phyloP scores from a whole-genome alignment of 2,329 filamentous ascomycete species.

The Verticillium isaacii region DNA sequence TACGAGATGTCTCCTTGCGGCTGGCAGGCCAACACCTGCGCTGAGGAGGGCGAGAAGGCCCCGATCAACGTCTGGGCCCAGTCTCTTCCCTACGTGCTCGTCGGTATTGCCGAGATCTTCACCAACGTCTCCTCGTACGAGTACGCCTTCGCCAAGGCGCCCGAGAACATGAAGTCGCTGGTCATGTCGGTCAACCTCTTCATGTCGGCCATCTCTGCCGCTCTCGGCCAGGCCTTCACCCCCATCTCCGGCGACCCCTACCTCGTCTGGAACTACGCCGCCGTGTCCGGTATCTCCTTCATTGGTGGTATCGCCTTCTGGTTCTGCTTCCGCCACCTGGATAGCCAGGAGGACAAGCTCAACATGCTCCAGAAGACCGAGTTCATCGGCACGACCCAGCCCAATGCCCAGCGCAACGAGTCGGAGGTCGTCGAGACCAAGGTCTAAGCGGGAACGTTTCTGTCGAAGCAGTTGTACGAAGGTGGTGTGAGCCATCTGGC shows the following conservation, averaged over 20 bases:
- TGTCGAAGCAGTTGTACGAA: not conserved
- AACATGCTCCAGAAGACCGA: constrained; percentile 54
- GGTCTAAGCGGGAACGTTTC: not conserved
- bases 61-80: constrained; percentile 63
- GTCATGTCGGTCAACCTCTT: constrained; percentile 66
- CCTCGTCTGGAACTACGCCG: constrained; percentile 67
- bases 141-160: constrained; percentile 74
- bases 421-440: not conserved
- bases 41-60: constrained; percentile 23
- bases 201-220: constrained; percentile 65
- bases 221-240: constrained; percentile 65
- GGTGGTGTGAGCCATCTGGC: not conserved
- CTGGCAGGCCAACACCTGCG: constrained; percentile 46
- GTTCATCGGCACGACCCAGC: constrained; percentile 34
- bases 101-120: constrained; percentile 48
- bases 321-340: constrained; percentile 61
- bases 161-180: constrained; percentile 76
- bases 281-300: constrained; percentile 57
- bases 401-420: constrained; percentile 17
- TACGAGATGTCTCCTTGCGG: constrained; percentile 62
- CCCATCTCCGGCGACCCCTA: constrained; percentile 59
- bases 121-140: constrained; percentile 60
- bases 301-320: constrained; percentile 63
- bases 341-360: constrained; percentile 62
- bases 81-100: constrained; percentile 45